A percentile compares a stretch with the other conserved stretches of the same genome.
Evolutionary conservation across 2,329 filamentous ascomycete species (phyloP).

Genomic region (Boeremia exigua): DNA sequence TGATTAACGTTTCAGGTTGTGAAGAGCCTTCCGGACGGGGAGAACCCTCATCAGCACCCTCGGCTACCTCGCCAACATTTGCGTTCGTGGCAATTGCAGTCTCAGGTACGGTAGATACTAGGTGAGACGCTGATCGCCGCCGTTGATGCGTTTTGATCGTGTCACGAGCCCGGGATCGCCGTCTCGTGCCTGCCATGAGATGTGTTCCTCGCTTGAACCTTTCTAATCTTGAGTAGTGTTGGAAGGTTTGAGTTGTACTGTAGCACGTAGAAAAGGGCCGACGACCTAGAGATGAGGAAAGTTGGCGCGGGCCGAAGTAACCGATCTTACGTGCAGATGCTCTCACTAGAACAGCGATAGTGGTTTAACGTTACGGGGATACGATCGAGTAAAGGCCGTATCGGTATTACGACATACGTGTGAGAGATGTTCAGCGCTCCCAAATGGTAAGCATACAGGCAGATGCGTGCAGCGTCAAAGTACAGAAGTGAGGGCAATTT

Average conservation of each 20-base stretch:
- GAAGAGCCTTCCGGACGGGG: slow-evolving; percentile 1
- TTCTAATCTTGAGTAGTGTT: neutral
- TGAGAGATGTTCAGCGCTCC: neutral
- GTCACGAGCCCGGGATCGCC: slow-evolving; percentile 29
- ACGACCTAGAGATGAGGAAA: neutral
- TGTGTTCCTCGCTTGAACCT: neutral
- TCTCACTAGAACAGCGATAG: neutral
- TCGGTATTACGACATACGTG: slow-evolving; percentile 3
- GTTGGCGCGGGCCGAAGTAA: neutral
- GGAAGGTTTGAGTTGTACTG: neutral
- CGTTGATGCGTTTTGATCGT: slow-evolving; percentile 18
- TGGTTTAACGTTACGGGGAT: neutral
- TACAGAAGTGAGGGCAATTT: slow-evolving; percentile 4
- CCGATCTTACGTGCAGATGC: neutral
- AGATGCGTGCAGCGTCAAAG: slow-evolving; percentile 2
- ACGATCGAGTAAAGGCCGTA: neutral
- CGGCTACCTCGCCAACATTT: slow-evolving; percentile 15
- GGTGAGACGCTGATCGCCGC: slow-evolving; percentile 19
- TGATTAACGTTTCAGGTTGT: slow-evolving; percentile 17
- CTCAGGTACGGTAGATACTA: slow-evolving; percentile 12
- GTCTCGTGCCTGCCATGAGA: slow-evolving; percentile 33
- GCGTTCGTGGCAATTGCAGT: slow-evolving; percentile 1
- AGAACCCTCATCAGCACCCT: slow-evolving; percentile 22
- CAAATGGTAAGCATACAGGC: neutral
- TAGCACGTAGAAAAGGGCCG: slow-evolving; percentile 15